These are phyloP conservation scores for Priceomyces melissophilus DNA, from an alignment of 805 yeast species.

Conservation along the genomic window DNA sequence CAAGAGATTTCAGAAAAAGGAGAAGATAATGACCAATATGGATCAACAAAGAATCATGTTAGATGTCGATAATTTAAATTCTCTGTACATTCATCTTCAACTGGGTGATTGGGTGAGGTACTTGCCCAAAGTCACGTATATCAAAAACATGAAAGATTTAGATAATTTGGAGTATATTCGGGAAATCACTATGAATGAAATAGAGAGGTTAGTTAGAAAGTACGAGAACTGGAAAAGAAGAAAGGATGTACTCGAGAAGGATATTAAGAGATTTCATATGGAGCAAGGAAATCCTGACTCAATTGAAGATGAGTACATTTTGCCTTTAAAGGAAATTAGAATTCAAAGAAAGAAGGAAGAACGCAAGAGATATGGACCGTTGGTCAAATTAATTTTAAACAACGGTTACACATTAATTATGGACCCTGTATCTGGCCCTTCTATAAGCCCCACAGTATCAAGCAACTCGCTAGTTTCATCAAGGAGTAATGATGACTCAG, in stretches of 20 bases:
- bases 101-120: constrained; percentile 47
- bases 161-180: constrained; percentile 53
- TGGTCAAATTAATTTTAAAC: constrained; percentile 31
- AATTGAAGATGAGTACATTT: constrained; percentile 24
- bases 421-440: constrained; percentile 36
- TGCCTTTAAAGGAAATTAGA: constrained; percentile 21
- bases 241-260: constrained; percentile 23
- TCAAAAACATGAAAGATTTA: constrained; percentile 45
- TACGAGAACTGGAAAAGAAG: constrained; percentile 37
- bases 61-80: constrained; percentile 56
- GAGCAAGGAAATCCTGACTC: constrained; percentile 14
- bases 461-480: not conserved
- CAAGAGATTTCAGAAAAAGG: constrained; percentile 60
- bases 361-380: constrained; percentile 29
- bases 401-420: constrained; percentile 37
- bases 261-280: constrained; percentile 2
- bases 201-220: constrained; percentile 34
- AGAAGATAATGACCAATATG: constrained; percentile 51
- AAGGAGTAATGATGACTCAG: not conserved
- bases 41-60: constrained; percentile 51
- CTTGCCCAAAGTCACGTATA: constrained; percentile 45
- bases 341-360: constrained; percentile 21
- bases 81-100: constrained; percentile 36
- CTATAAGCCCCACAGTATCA: constrained; percentile 4
- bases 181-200: constrained; percentile 48